Conservation (phyloP, 208 protist genomes). For the Trypanosoma grayi region DNA sequence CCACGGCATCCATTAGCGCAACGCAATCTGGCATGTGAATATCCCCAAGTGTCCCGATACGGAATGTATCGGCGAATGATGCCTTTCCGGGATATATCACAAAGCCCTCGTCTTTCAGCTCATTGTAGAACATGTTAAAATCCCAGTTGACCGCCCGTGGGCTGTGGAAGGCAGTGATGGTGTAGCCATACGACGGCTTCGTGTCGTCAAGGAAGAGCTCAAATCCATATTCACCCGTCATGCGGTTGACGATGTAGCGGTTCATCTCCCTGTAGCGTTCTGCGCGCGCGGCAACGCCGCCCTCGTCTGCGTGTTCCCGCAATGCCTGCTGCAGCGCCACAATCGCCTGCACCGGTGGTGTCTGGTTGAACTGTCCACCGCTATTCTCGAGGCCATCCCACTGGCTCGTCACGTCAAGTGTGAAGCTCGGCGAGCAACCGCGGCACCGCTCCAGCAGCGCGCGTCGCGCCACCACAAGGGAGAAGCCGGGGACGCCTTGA, state of each 20-base stretch:
- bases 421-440: slow-evolving; percentile 42
- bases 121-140: slow-evolving; percentile 51
- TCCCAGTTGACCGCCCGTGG: slow-evolving; percentile 42
- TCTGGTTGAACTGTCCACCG: slow-evolving; percentile 42
- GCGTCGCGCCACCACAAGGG: slow-evolving; percentile 31
- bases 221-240: slow-evolving; percentile 41
- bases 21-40: slow-evolving; percentile 46
- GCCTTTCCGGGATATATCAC: slow-evolving; percentile 68
- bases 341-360: slow-evolving; percentile 59
- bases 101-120: slow-evolving; percentile 42
- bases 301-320: slow-evolving; percentile 42
- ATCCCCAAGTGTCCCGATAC: slow-evolving; percentile 66
- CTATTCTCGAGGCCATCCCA: slow-evolving; percentile 41
- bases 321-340: slow-evolving; percentile 54
- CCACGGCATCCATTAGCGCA: slow-evolving; percentile 39
- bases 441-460: slow-evolving; percentile 25
- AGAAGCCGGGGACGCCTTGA: slow-evolving; percentile 68
- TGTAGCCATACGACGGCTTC: slow-evolving; percentile 43
- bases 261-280: slow-evolving; percentile 42
- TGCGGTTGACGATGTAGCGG: slow-evolving; percentile 38
- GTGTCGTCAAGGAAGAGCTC: slow-evolving; percentile 37
- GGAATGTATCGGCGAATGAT: slow-evolving; percentile 57
- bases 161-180: slow-evolving; percentile 55
- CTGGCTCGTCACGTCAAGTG: slow-evolving; percentile 46
- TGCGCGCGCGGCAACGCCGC: slow-evolving; percentile 35